Evolutionary conservation across 352 stramenopile species (phyloP).

Genomic region (Achlya hypogyna): DNA sequence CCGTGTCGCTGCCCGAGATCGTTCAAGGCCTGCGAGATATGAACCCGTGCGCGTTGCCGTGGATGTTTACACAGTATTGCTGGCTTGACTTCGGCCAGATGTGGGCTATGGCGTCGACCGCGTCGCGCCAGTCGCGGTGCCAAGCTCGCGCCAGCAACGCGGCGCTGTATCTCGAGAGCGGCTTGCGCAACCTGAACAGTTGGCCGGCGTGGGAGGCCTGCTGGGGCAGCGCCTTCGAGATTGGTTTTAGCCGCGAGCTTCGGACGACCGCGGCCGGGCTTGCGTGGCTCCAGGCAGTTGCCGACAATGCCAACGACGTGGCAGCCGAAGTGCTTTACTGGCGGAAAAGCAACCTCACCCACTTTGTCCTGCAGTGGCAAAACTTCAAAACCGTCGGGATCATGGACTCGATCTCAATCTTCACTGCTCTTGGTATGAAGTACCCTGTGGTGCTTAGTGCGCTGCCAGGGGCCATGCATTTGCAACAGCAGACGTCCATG

Average conservation of each 20-base stretch:
- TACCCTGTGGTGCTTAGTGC: not conserved
- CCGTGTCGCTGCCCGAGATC: not conserved
- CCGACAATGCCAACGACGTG: not conserved
- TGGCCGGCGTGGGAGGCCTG: not conserved
- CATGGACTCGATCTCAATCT: not conserved
- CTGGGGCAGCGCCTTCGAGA: not conserved
- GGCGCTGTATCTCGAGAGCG: constrained; percentile 1
- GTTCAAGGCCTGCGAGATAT: not conserved
- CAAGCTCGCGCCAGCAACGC: not conserved
- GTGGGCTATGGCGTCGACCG: constrained; percentile 1
- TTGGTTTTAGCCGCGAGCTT: not conserved
- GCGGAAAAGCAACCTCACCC: not conserved
- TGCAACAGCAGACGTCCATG: not conserved
- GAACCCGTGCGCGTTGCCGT: not conserved
- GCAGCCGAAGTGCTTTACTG: not conserved
- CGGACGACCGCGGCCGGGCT: not conserved
- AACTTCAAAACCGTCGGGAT: not conserved
- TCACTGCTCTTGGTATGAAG: not conserved
- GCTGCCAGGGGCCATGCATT: not conserved
- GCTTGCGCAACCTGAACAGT: not conserved
- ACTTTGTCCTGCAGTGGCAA: not conserved
- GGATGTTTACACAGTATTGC: constrained; percentile 4
- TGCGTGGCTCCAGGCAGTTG: not conserved
- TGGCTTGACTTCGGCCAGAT: not conserved
- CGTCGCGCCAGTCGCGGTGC: not conserved